Percentiles rank a stretch among this genome's conserved stretches.
Conservation (phyloP, 805 yeast species). For the Yarrowia bubula region DNA sequence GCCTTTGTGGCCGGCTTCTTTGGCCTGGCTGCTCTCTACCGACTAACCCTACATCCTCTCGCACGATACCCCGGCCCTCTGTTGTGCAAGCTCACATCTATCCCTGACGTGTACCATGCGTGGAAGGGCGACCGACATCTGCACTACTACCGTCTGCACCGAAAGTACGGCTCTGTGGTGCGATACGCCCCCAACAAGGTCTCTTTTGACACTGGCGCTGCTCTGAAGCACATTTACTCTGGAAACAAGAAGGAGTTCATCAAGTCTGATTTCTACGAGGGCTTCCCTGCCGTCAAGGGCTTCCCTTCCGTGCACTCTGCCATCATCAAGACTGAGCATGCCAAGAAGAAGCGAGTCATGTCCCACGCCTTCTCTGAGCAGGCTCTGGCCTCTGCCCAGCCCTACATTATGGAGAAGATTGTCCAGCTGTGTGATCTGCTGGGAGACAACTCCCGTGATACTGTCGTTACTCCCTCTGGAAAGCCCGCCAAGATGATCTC, state of each 20-base stretch:
- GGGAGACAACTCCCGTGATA: slow-evolving; percentile 28
- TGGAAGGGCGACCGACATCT: slow-evolving; percentile 31
- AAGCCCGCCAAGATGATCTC: slow-evolving; percentile 30
- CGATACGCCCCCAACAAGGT: slow-evolving; percentile 30
- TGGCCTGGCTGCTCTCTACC: slow-evolving; percentile 25
- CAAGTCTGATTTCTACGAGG: slow-evolving; percentile 30
- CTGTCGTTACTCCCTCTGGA: slow-evolving; percentile 22
- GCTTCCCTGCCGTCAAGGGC: slow-evolving; percentile 31
- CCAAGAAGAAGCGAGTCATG: slow-evolving; percentile 30
- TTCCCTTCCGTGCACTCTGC: slow-evolving; percentile 31
- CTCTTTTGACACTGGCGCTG: slow-evolving; percentile 29
- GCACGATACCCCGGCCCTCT: slow-evolving; percentile 30
- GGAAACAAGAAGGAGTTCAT: slow-evolving; percentile 27
- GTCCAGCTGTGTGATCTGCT: slow-evolving; percentile 28
- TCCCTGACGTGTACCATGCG: slow-evolving; percentile 30
- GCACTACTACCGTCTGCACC: slow-evolving; percentile 27
- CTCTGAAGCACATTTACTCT: slow-evolving; percentile 29
- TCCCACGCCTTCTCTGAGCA: slow-evolving; percentile 30
- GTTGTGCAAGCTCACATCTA: slow-evolving; percentile 26
- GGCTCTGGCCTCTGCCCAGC: slow-evolving; percentile 29
- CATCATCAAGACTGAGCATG: slow-evolving; percentile 29
- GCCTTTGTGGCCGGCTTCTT: slow-evolving; percentile 28
- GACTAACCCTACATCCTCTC: slow-evolving; percentile 28
- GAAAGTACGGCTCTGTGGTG: slow-evolving; percentile 29
- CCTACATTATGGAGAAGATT: slow-evolving; percentile 29